These are phyloP conservation scores for Chrysanthemum lavandulifolium DNA, from an alignment of 129 eudicot genomes.

Conservation along the genomic window DNA sequence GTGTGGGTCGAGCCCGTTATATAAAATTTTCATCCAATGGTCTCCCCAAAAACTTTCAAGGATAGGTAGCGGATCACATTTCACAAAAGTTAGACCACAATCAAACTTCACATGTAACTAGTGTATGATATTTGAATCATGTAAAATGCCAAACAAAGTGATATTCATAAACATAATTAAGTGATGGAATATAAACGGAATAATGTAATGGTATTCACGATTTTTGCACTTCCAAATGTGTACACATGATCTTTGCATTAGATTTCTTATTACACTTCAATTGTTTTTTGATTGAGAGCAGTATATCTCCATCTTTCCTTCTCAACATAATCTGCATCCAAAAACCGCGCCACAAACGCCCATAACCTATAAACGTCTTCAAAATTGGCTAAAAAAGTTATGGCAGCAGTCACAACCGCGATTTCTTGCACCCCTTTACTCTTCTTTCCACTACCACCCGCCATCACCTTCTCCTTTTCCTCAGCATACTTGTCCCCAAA, in stretches of 20 bases:
- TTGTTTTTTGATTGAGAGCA: conserved; percentile 62
- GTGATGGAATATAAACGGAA: background rate
- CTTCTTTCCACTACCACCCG: conserved; percentile 30
- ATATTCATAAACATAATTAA: background rate
- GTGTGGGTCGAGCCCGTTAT: too few species aligned
- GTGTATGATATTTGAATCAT: background rate
- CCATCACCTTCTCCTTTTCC: conserved; percentile 38
- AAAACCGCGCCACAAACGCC: conserved; percentile 71
- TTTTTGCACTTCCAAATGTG: background rate
- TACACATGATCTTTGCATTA: background rate
- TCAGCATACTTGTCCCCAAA: conserved; percentile 63
- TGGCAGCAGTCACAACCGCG: conserved; percentile 64
- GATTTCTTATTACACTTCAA: conserved; percentile 46
- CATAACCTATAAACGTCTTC: conserved; percentile 77
- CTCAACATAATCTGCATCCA: conserved; percentile 91
- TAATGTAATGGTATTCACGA: background rate
- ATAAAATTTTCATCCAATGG: too few species aligned
- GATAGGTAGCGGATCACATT: background rate
- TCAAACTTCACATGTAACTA: background rate
- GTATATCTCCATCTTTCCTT: conserved; percentile 92
- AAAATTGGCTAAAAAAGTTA: conserved; percentile 61
- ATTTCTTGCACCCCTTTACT: conserved; percentile 39
- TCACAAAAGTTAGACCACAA: background rate
- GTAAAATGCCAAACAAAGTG: background rate
- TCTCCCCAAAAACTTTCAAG: too few species aligned